Conservation (phyloP, 805 yeast genomes). For the Kregervanrija delftensis region DNA sequence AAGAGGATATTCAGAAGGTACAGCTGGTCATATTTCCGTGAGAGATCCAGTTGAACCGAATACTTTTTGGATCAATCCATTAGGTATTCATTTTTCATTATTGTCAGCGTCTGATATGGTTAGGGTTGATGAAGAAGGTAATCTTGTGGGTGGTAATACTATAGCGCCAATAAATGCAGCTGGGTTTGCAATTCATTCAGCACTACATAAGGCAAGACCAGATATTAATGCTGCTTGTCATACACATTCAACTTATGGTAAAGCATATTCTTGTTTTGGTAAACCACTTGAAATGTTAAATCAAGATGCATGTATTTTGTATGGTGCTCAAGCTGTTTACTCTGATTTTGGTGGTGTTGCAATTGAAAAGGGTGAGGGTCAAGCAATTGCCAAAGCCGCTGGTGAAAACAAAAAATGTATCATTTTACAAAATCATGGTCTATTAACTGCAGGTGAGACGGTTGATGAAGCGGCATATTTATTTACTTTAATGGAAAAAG, state of each 20-base stretch:
- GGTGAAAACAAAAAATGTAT: slow-evolving; percentile 49
- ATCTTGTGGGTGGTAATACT: slow-evolving; percentile 51
- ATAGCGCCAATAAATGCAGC: slow-evolving; percentile 49
- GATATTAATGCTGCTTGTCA: slow-evolving; percentile 70
- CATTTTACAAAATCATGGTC: slow-evolving; percentile 67
- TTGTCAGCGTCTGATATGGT: slow-evolving; percentile 59
- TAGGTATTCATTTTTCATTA: slow-evolving; percentile 67
- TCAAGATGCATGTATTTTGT: slow-evolving; percentile 69
- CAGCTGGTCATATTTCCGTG: slow-evolving; percentile 81
- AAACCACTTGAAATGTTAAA: slow-evolving; percentile 68
- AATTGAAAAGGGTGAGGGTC: slow-evolving; percentile 56
- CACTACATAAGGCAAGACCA: slow-evolving; percentile 59
- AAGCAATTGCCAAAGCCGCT: slow-evolving; percentile 50
- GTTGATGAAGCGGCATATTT: slow-evolving; percentile 71
- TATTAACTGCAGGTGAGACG: slow-evolving; percentile 61
- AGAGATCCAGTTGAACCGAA: slow-evolving; percentile 77
- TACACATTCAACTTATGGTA: slow-evolving; percentile 59
- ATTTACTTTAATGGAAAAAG: slow-evolving; percentile 54
- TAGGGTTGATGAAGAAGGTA: slow-evolving; percentile 55
- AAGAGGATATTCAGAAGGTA: slow-evolving; percentile 67
- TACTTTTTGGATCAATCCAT: slow-evolving; percentile 87
- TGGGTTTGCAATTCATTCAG: slow-evolving; percentile 66
- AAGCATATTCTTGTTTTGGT: slow-evolving; percentile 60
- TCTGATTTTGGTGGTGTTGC: slow-evolving; percentile 75
- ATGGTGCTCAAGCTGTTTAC: slow-evolving; percentile 61